Evolutionary conservation across 2,329 filamentous ascomycete genomes (phyloP), one percentile per base, ranked within the genome.

Genomic region (Exophiala mesophila): DNA sequence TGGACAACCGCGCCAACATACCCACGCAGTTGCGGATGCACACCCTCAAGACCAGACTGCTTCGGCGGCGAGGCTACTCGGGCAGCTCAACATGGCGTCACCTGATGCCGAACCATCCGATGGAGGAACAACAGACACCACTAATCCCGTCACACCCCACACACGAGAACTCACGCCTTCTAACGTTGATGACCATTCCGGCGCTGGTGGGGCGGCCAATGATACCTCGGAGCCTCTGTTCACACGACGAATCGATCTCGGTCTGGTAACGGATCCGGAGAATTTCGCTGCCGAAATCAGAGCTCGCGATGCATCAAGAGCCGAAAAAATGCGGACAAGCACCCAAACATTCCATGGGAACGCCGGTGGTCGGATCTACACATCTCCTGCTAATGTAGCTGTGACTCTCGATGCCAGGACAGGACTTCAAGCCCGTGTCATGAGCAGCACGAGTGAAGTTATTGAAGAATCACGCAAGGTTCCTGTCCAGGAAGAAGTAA

Each of bases 11-110:
- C n/a, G n/a, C n/a, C n/a, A n/a, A n/a, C n/a, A n/a, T n/a, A n/a
- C n/a, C n/a, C n/a, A n/a, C n/a, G n/a, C n/a, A n/a, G n/a, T n/a
- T n/a, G n/a, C n/a, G n/a, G n/a, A n/a, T n/a, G n/a, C n/a, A n/a
- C n/a, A n/a, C n/a, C 56, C 63, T 37, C 31, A 40, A 12, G 57
- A 58, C 17, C 57, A 60, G 40, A 55, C 58, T 44, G 59, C 59
- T 39, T 65, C 65, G 41, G 66, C 69, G 39, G 60, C 66, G 44
- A 73, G 70, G 55, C 59, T 73, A 42, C 60, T 69, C 57, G 63
- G 65, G 48, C 63, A 67, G 50, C 59, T 73, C 45, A 65, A 70
- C 43, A 70, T 72, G 67, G 64, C 64, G 39, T 69, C 69, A 47
- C 63, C 62, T 44, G 58, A 62, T 50, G 60, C 60, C 47, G 58